Percentiles rank a stretch among this genome's conserved stretches.
Conservation (phyloP, 2,329 filamentous ascomycete species). For the Akanthomyces muscarius region DNA sequence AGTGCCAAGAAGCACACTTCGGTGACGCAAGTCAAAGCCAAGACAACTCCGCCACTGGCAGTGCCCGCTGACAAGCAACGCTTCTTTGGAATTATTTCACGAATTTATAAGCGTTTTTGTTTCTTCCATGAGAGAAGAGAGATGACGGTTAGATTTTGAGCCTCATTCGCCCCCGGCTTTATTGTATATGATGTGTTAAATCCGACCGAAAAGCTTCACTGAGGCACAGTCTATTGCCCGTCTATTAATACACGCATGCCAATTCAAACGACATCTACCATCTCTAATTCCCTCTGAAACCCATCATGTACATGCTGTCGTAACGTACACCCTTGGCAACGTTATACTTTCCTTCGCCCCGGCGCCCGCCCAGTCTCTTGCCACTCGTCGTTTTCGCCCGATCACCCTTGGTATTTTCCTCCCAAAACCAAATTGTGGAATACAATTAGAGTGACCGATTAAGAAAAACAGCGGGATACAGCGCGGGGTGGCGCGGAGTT, state of each 20-base stretch:
- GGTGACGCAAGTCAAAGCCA: conserved; percentile 7
- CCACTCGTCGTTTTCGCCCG: not conserved
- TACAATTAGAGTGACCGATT: not conserved
- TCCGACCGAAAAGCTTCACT: not conserved
- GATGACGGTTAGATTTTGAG: not conserved
- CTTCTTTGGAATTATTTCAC: not conserved
- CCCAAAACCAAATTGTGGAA: not conserved
- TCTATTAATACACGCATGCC: too few relatives aligned
- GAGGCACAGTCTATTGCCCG: not conserved
- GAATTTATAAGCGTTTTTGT: not conserved
- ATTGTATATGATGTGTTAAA: not conserved
- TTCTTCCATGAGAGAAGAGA: not conserved
- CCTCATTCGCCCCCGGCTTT: not conserved
- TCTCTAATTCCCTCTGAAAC: not conserved
- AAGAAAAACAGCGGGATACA: not conserved
- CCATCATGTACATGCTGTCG: not conserved
- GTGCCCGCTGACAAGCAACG: not conserved
- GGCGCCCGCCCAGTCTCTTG: not conserved
- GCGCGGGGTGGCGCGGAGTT: not conserved
- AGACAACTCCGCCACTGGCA: conserved; percentile 7
- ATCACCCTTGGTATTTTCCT: not conserved
- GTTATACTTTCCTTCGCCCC: not conserved
- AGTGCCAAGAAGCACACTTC: not conserved
- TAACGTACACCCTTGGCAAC: not conserved
- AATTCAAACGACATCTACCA: not conserved